These are phyloP conservation scores for Pichia terricola DNA, from an alignment of 1,139 yeast species.

Conservation along the genomic window DNA sequence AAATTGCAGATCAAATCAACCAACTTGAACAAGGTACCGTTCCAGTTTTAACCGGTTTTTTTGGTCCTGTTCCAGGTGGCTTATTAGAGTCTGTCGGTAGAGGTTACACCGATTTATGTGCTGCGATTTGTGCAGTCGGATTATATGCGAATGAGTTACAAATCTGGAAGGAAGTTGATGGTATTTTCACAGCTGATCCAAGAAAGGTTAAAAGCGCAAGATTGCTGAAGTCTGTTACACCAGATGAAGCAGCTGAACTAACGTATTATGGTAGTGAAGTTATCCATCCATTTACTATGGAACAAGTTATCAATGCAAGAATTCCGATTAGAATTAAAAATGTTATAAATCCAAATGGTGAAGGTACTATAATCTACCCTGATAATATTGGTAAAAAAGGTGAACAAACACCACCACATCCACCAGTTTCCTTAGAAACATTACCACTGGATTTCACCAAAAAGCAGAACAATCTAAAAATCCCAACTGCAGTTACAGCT, in stretches of 20 bases:
- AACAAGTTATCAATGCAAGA: constrained; percentile 91
- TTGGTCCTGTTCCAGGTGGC: constrained; percentile 93
- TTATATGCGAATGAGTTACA: constrained; percentile 86
- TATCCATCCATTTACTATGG: constrained; percentile 98
- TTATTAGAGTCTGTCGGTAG: constrained; percentile 86
- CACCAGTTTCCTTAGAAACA: constrained; percentile 67
- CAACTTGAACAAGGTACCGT: constrained; percentile 38
- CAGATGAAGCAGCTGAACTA: constrained; percentile 97
- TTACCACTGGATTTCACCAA: constrained; percentile 40
- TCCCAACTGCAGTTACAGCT: constrained; percentile 96
- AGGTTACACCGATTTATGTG: constrained; percentile 96
- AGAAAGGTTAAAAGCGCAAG: constrained; percentile 89
- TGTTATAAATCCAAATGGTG: constrained; percentile 84
- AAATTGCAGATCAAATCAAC: constrained; percentile 48
- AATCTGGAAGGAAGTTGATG: constrained; percentile 98
- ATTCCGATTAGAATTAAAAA: constrained; percentile 95
- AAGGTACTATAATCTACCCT: constrained; percentile 89
- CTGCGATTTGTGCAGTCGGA: constrained; percentile 93
- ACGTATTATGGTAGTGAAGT: constrained; percentile 97
- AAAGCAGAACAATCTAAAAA: constrained; percentile 43
- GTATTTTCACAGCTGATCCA: constrained; percentile 97
- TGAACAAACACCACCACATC: constrained; percentile 88
- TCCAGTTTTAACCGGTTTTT: constrained; percentile 93
- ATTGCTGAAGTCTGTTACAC: constrained; percentile 78
- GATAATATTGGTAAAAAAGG: constrained; percentile 80